phyloP scores from a whole-genome alignment of 768 basidiomycete genomes.

The Daedalea quercina region DNA sequence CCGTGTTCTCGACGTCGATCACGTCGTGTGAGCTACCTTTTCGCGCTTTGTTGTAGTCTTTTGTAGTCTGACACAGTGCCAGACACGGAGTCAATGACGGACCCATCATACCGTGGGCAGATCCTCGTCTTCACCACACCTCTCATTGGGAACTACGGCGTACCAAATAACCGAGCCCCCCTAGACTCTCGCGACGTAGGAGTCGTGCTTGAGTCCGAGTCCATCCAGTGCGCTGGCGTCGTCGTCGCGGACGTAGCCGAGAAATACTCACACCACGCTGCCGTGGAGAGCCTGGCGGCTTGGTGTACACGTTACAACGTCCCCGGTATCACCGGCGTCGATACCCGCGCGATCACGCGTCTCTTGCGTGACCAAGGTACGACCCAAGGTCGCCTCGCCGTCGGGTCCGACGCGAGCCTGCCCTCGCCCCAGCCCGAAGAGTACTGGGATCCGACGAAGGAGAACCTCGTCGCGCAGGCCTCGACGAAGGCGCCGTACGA shows the following conservation, averaged over 20 bases:
- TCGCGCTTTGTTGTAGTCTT: not conserved
- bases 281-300: slow-evolving; percentile 85
- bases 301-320: slow-evolving; percentile 91
- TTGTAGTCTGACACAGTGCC: slow-evolving; percentile 3
- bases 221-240: slow-evolving; percentile 87
- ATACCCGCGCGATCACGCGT: slow-evolving; percentile 93
- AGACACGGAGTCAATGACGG: slow-evolving; percentile 99
- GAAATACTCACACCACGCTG: slow-evolving; percentile 89
- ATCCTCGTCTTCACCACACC: slow-evolving; percentile 98
- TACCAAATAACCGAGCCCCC: slow-evolving; percentile 74
- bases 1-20: slow-evolving; percentile 98
- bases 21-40: slow-evolving; percentile 78
- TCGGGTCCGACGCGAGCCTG: slow-evolving; percentile 64
- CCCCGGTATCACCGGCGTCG: slow-evolving; percentile 94
- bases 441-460: slow-evolving; percentile 88
- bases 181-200: slow-evolving; percentile 74
- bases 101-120: slow-evolving; percentile 96
- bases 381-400: slow-evolving; percentile 84
- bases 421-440: slow-evolving; percentile 57
- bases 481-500: slow-evolving; percentile 82
- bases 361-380: slow-evolving; percentile 96
- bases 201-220: slow-evolving; percentile 80
- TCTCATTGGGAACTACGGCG: slow-evolving; percentile 97
- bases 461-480: slow-evolving; percentile 91
- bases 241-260: slow-evolving; percentile 94